A percentile compares a stretch with the other conserved stretches of the same genome.
Evolutionary conservation across 2,329 filamentous ascomycete genomes (phyloP).

Genomic region (Hymenoscyphus repandus): DNA sequence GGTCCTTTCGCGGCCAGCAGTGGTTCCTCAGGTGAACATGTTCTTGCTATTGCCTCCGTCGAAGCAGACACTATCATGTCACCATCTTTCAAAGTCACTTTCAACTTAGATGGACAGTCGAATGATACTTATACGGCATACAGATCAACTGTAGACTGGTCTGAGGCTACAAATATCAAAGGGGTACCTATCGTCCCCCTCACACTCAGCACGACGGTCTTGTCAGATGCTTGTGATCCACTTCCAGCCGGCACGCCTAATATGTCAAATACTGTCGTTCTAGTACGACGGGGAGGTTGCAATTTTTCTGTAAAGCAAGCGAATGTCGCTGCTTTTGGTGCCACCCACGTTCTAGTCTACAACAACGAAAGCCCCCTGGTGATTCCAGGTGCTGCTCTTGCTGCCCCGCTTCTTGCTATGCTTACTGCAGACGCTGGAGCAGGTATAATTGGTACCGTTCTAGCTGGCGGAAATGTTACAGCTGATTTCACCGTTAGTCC

Average conservation of each 20-base stretch:
- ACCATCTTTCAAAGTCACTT: not conserved
- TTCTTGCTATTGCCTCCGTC: conserved; percentile 1
- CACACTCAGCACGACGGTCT: not conserved
- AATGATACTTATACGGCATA: not conserved
- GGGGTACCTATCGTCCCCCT: not conserved
- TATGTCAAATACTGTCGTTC: not conserved
- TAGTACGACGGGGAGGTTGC: conserved; percentile 1
- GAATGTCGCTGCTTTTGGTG: not conserved
- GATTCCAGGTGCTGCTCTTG: not conserved
- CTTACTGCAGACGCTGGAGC: not conserved
- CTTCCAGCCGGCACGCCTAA: not conserved
- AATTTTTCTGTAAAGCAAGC: not conserved
- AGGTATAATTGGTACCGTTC: conserved; percentile 1
- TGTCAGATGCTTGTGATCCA: not conserved
- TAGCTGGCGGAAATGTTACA: not conserved
- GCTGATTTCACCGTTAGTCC: not conserved
- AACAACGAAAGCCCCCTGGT: not conserved
- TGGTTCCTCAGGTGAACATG: conserved; percentile 1
- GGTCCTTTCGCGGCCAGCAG: not conserved
- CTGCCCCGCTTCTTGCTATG: not conserved
- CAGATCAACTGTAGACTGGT: not conserved
- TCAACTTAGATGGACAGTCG: not conserved
- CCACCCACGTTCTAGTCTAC: not conserved
- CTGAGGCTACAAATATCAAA: not conserved
- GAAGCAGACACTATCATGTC: not conserved